A percentile compares a stretch with the other conserved stretches of the same genome.
These are phyloP conservation scores for Cyberlindnera xylosilytica DNA, from an alignment of 805 yeast genomes.

Conservation along the genomic window DNA sequence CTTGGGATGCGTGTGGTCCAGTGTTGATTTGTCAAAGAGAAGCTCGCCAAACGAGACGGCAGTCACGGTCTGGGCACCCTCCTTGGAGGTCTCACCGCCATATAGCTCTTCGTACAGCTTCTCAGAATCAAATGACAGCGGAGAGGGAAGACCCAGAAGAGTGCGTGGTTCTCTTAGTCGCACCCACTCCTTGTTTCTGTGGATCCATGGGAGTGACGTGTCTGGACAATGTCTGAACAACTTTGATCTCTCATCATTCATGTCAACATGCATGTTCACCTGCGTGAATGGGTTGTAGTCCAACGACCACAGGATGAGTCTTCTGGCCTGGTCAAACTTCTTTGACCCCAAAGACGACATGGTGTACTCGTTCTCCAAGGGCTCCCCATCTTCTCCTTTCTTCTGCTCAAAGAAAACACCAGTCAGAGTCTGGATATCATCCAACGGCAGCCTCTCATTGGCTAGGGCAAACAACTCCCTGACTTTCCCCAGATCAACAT, in stretches of 20 bases:
- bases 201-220: constrained; percentile 26
- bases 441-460: constrained; percentile 18
- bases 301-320: constrained; percentile 26
- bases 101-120: constrained; percentile 15
- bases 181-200: constrained; percentile 21
- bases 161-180: constrained; percentile 22
- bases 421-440: constrained; percentile 23
- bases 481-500: constrained; percentile 18
- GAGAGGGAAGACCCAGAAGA: not conserved
- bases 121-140: constrained; percentile 9
- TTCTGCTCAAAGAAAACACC: constrained; percentile 23
- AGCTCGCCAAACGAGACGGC: constrained; percentile 27
- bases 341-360: constrained; percentile 21
- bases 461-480: constrained; percentile 9
- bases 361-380: constrained; percentile 7
- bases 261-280: constrained; percentile 11
- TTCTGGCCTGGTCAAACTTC: constrained; percentile 22
- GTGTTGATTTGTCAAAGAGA: constrained; percentile 12
- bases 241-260: constrained; percentile 5
- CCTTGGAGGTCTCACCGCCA: not conserved
- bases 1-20: constrained; percentile 2
- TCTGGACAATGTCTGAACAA: constrained; percentile 13
- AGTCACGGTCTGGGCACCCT: constrained; percentile 14
- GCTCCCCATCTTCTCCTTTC: constrained; percentile 4
- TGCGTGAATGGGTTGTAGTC: constrained; percentile 24